phyloP scores from a whole-genome alignment of 371 early-diverging fungal genomes.

The Zopfochytrium polystomum region DNA sequence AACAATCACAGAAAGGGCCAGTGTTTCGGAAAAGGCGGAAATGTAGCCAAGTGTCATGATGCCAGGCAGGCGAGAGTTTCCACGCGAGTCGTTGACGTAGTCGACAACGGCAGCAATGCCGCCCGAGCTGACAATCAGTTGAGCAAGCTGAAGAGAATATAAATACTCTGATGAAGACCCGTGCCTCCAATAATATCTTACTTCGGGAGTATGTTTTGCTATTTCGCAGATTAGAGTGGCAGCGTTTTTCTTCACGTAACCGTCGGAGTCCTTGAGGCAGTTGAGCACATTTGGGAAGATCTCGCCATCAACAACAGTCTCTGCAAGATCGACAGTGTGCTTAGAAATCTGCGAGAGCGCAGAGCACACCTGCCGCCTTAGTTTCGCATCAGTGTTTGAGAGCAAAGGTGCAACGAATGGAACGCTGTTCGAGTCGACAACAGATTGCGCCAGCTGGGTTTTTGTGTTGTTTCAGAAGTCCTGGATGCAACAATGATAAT shows the following conservation, averaged over 20 bases:
- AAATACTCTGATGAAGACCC: conserved; percentile 6
- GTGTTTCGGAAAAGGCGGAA: conserved; percentile 56
- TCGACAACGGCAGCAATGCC: conserved; percentile 56
- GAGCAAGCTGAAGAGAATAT: conserved; percentile 40
- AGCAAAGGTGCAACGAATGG: conserved; percentile 47
- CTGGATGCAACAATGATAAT: neutral
- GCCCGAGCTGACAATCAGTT: conserved; percentile 56
- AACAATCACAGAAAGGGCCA: conserved; percentile 52
- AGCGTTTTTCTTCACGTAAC: conserved; percentile 48
- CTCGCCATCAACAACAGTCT: conserved; percentile 54
- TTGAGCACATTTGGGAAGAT: conserved; percentile 51
- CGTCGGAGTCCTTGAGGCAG: conserved; percentile 50
- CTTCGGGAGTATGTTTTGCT: conserved; percentile 58
- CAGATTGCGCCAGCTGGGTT: conserved; percentile 50
- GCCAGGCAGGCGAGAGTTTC: conserved; percentile 51
- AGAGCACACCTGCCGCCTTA: conserved; percentile 49
- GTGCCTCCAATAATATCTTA: conserved; percentile 16
- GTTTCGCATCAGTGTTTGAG: conserved; percentile 51
- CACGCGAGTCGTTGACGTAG: conserved; percentile 49
- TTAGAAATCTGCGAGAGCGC: conserved; percentile 54
- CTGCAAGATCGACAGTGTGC: conserved; percentile 56
- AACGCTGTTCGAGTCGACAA: conserved; percentile 52
- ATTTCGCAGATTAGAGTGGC: conserved; percentile 56
- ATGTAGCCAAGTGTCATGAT: conserved; percentile 58
- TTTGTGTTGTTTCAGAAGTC: conserved; percentile 2